Conservation (phyloP, 1,139 yeast species). For the Petasospora fabianii region DNA sequence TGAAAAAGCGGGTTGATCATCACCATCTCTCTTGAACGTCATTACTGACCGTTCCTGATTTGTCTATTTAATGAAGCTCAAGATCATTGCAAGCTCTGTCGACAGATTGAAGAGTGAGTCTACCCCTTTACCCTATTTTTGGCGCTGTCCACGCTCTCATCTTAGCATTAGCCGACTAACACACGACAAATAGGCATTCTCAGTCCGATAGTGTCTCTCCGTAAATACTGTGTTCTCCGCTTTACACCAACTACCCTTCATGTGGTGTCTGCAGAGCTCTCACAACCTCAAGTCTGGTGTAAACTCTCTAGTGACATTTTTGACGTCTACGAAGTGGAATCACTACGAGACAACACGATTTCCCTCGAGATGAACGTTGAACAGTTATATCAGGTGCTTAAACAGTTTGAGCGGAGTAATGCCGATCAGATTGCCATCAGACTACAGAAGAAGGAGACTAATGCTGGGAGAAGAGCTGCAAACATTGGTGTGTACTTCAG, state of each 20-base stretch:
- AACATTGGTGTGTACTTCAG: slow-evolving; percentile 49
- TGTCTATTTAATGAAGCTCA: slow-evolving; percentile 28
- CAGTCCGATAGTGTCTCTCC: slow-evolving; percentile 31
- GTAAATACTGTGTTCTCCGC: slow-evolving; percentile 39
- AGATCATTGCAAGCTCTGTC: slow-evolving; percentile 22
- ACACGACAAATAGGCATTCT: slow-evolving; percentile 28
- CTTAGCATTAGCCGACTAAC: not conserved
- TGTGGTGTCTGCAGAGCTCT: slow-evolving; percentile 47
- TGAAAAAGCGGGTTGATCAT: no score
- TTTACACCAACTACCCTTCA: slow-evolving; percentile 45
- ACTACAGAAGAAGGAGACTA: slow-evolving; percentile 40
- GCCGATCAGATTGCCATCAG: slow-evolving; percentile 50
- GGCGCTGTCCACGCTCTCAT: slow-evolving; percentile 1
- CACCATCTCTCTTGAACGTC: no score
- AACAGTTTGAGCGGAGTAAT: slow-evolving; percentile 50
- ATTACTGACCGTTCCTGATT: no score
- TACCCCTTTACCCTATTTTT: not conserved
- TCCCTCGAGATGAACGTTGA: slow-evolving; percentile 56
- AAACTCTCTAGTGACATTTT: slow-evolving; percentile 45
- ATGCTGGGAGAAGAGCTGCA: slow-evolving; percentile 41
- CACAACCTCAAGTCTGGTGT: slow-evolving; percentile 64
- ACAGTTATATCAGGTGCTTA: slow-evolving; percentile 48
- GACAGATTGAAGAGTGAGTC: slow-evolving; percentile 25
- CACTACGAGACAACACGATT: slow-evolving; percentile 44
- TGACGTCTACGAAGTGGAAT: slow-evolving; percentile 44